Evolutionary conservation across 2,329 filamentous ascomycete species (phyloP), one percentile per base, ranked within the genome.

Genomic region (Camptophora hylomeconis): DNA sequence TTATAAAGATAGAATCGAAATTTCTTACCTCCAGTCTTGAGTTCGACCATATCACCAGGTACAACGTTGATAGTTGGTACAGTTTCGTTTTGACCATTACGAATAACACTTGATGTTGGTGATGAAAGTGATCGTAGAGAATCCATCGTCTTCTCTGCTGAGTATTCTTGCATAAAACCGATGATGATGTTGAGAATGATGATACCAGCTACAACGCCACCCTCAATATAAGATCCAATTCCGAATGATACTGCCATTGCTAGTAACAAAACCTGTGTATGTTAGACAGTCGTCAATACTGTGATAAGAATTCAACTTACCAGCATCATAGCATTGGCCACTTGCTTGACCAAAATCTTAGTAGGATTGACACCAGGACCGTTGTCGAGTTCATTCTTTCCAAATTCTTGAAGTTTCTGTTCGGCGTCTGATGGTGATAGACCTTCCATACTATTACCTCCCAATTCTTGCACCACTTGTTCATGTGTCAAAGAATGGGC

Each of bases 311-410:
- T 3, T n/a, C 3, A 13, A 26, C 28, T 46, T 49, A 75, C 64
- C 39, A 68, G 40, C 18, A 61, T 65, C 62, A 68, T 65, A 5
- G 63, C 63, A 42, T 69, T 69, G 20, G 61, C 60, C 20, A 66
- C 47, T 40, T 69, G 65, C 28, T 60, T 56, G 20, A 63, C 40
- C 10, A 69, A 46, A 28, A 69, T 63, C 43, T 75, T 84, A 45
- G 65, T 74, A 61, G 77, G 74, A 65, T 47, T 69, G 26, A 84
- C 73, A 16, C 69, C 69, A 16, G 67, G 72, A 12, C 66, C 74
- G 12, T 80, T 69, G 24, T 81, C 70, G 7, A 80, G 63, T 34
- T 77, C 67, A 40, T 80, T 80, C 10, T 56, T 52, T 3, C 75
- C 75, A 52, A 69, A 66, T 25, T 68, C 52, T 15, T 67, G 60